Evolutionary conservation across 345 rosid species (phyloP), one percentile per base, ranked within the genome.

Genomic region (Eucalyptus guilfoylei): DNA sequence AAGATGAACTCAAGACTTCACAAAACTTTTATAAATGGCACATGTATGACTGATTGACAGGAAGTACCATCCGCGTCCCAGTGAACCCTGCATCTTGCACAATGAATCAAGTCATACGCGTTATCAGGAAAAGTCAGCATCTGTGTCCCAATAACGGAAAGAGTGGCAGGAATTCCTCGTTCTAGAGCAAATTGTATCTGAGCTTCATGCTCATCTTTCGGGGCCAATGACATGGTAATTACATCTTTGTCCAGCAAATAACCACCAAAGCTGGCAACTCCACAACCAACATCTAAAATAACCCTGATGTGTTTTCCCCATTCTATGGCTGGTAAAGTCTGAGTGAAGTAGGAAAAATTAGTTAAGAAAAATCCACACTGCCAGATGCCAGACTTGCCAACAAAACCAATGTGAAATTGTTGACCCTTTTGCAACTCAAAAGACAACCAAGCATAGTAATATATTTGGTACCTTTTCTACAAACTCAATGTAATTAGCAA

Each of bases 131-230:
- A 97, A 5, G 95, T 89, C 88, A 97, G 93, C 94, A 92, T 94
- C 87, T 94, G 95, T 6, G 99, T 96, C 69, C 98, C 98, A 48
- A 97, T 96, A 47, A 96, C 99, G 49, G 99, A 94, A 76, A 96
- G 96, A 9, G 92, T 95, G 50, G 99, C 99, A 88, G 98, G 99
- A 90, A 97, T 95, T 87, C 99, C 98, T 83, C 99, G 93, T 91
- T 97, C 99, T 60, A 97, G 90, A 81, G 98, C 98, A 90, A 97
- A 96, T 92, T 97, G 98, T 91, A 97, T 96, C 94, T 96, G 99
- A 93, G 99, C 99, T 91, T 97, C 99, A 32, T 97, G 99, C 89
- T 97, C 99, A 90, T 96, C 99, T 93, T 97, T 97, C 26, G 99
- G 99, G 12, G 99, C 99, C 88, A 97, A 93, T 28, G 99, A 97